Base-by-base conservation (phyloP, 495 filamentous ascomycete species). In the Podospora australis region DNA sequence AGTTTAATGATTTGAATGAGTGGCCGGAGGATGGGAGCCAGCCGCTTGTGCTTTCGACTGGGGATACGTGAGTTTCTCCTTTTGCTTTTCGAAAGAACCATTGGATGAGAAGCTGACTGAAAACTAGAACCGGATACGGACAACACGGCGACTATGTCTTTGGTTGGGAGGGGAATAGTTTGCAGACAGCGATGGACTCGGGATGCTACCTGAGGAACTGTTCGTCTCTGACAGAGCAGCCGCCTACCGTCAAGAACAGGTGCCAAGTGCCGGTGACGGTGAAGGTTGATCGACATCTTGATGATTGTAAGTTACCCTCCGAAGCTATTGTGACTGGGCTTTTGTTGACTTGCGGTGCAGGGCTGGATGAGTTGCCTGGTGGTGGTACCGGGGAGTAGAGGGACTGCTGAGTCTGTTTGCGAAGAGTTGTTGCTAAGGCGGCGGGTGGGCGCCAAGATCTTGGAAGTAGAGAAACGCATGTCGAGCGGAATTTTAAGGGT, bases 131-230 rank as follows among this genome's bases (percentile, higher is more conserved):
- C 16, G 70, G 72, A 11, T 65, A 68, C 38, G 68, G 67, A 14
- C 67, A 70, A 32, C 72, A 73, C 34, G 72, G 70, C 30, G 72
- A 75, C 41, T 75, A 75, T 50, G 46, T 73, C 9, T 75, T 73
- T 55, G 72, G 70, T 26, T 74, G 71, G 70, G 63, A 70, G 50
- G 63, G 51, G 35, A 62, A 72, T 44, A 46, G 60, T 2, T 59
- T 73, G 14, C 70, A 73, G 48, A 51, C 58, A n/a, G 70, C 68
- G 14, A 64, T 73, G 62, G 61, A 75, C 48, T 62, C 59, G 1
- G 22, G 32, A 16, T 56, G 53, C 25, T 56, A 40, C 16, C 38
- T 40, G 5, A n/a, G 38, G 19, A 40, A 40, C 16, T 40, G 38
- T 19, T 19, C 14, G 5, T 11, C 9, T 10, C 19, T 40, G 16